A percentile compares a stretch with the other conserved stretches of the same genome.
These are phyloP conservation scores for Crassisporium funariophilum DNA, from an alignment of 768 basidiomycete genomes.

Conservation along the genomic window DNA sequence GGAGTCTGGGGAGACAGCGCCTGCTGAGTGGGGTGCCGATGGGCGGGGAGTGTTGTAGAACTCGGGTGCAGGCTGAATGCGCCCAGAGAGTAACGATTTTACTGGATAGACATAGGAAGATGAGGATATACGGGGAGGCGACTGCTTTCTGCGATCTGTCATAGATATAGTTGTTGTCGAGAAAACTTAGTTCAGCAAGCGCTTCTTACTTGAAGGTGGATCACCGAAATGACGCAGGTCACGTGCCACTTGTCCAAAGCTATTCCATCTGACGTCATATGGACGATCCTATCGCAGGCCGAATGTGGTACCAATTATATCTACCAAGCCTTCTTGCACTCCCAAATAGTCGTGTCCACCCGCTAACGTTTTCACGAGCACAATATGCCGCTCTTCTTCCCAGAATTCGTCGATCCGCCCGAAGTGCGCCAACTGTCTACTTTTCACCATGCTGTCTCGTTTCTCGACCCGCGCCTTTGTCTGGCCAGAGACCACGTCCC, in stretches of 20 bases:
- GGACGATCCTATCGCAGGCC: conserved; percentile 13
- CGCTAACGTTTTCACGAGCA: conserved; percentile 59
- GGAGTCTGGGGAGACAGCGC: too few relatives aligned
- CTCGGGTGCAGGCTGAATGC: conserved; percentile 42
- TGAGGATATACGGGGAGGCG: conserved; percentile 3
- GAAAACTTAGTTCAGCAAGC: too few relatives aligned
- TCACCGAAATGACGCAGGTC: too few relatives aligned
- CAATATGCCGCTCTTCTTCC: conserved; percentile 47
- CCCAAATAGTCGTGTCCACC: conserved; percentile 69
- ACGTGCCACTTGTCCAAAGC: too few relatives aligned
- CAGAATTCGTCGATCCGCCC: conserved; percentile 60
- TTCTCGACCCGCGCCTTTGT: conserved; percentile 40
- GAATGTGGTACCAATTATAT: conserved; percentile 60
- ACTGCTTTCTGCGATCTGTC: conserved; percentile 3
- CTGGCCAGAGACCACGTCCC: conserved; percentile 42
- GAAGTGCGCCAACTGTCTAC: conserved; percentile 51
- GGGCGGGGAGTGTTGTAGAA: too few relatives aligned
- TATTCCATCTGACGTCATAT: too few relatives aligned
- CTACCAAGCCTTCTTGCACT: conserved; percentile 72
- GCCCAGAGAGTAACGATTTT: conserved; percentile 38
- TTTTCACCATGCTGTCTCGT: conserved; percentile 48
- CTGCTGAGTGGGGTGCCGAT: conserved; percentile 1
- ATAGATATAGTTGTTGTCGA: neutral
- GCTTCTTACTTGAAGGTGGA: too few relatives aligned
- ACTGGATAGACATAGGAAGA: conserved; percentile 37